These are phyloP conservation scores for Nakazawaea populi DNA, from an alignment of 805 yeast species.

Conservation along the genomic window DNA sequence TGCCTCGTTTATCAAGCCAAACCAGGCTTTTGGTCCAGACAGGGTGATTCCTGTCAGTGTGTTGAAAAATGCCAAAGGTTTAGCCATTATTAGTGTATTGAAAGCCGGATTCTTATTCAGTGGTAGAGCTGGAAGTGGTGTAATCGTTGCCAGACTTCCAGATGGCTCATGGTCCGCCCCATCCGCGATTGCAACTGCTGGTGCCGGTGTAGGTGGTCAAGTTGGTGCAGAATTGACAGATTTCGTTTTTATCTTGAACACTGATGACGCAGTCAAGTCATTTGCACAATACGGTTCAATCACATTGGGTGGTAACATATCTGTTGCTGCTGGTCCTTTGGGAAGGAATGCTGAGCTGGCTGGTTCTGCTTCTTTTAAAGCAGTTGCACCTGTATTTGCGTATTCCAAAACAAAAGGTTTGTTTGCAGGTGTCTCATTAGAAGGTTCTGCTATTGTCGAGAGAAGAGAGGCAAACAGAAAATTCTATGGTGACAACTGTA, in stretches of 20 bases:
- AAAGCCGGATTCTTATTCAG: constrained; percentile 96
- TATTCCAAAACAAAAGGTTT: constrained; percentile 95
- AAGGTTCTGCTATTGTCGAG: constrained; percentile 94
- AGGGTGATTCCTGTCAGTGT: constrained; percentile 85
- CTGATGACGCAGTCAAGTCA: constrained; percentile 82
- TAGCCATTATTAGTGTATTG: constrained; percentile 87
- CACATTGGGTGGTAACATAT: constrained; percentile 90
- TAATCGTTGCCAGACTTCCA: constrained; percentile 86
- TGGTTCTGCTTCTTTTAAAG: constrained; percentile 83
- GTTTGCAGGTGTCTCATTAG: constrained; percentile 95
- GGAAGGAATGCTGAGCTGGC: constrained; percentile 98
- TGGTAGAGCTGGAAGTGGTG: constrained; percentile 97
- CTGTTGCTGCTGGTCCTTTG: constrained; percentile 95
- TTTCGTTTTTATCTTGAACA: constrained; percentile 88
- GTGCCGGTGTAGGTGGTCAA: constrained; percentile 99
- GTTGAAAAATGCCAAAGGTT: constrained; percentile 84
- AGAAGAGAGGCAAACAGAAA: constrained; percentile 96
- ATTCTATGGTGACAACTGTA: constrained; percentile 84
- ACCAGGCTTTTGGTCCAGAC: constrained; percentile 87
- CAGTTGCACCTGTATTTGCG: constrained; percentile 86
- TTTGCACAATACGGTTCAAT: constrained; percentile 93
- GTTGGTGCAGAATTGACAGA: constrained; percentile 95
- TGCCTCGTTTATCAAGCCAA: constrained; percentile 88
- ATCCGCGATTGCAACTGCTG: constrained; percentile 90
- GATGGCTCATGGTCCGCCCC: constrained; percentile 99